Percentiles rank a stretch among this genome's conserved stretches.
Conservation (phyloP, 139 green algal species). For the Volvox africanus region DNA sequence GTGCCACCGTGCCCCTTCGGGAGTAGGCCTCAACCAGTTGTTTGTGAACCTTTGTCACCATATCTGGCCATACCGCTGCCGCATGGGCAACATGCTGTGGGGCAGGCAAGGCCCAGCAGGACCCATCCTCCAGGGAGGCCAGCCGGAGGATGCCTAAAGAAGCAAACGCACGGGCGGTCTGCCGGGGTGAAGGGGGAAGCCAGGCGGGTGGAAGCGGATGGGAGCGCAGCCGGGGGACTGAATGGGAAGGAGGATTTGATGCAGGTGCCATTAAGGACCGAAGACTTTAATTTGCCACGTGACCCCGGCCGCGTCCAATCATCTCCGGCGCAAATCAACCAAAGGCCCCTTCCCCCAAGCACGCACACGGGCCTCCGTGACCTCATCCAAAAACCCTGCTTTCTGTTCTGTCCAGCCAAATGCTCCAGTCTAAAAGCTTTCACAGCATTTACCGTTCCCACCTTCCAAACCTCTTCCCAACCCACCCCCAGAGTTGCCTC, state of each 20-base stretch:
- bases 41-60: slow-evolving; percentile 37
- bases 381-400: neutral
- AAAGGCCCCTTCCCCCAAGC: too few relatives aligned
- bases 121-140: slow-evolving; percentile 63
- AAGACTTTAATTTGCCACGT: too few relatives aligned
- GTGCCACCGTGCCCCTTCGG: neutral
- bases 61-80: neutral
- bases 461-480: neutral
- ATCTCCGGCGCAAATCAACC: too few relatives aligned
- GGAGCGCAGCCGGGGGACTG: too few relatives aligned
- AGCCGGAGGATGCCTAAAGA: slow-evolving; percentile 52
- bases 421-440: neutral
- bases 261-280: too few relatives aligned
- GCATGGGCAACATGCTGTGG: slow-evolving; percentile 53
- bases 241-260: too few relatives aligned
- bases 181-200: slow-evolving; percentile 11
- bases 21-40: slow-evolving; percentile 50
- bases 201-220: neutral
- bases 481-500: slow-evolving; percentile 45
- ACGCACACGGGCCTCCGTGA: too few relatives aligned
- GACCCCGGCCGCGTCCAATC: too few relatives aligned
- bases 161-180: slow-evolving; percentile 54
- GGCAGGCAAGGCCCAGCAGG: slow-evolving; percentile 60
- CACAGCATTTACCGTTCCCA: neutral
- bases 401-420: neutral